Percentiles rank a stretch among this genome's conserved stretches.
Evolutionary conservation across 805 yeast species (phyloP).

Genomic region (Candida endomychidarum): DNA sequence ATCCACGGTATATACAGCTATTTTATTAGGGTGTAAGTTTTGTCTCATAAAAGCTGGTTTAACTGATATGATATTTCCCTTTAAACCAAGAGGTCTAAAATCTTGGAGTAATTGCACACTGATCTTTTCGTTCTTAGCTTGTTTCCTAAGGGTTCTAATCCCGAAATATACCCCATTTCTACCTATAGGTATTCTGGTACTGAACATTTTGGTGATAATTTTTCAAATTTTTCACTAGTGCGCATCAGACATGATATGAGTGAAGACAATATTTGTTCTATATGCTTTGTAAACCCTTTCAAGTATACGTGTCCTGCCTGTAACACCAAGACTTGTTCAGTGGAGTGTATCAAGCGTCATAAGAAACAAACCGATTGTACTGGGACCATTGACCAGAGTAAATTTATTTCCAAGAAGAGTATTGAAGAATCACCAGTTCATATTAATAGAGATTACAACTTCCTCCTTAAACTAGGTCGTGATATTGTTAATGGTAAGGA

Average conservation of each 20-base stretch:
- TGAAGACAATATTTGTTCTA: conserved; percentile 23
- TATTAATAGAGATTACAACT: conserved; percentile 83
- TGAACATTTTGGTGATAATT: conserved; percentile 1
- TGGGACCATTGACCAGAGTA: conserved; percentile 63
- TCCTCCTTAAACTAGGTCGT: conserved; percentile 60
- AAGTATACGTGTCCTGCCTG: conserved; percentile 88
- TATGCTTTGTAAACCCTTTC: conserved; percentile 36
- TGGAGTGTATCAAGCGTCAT: conserved; percentile 70
- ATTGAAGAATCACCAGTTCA: conserved; percentile 42
- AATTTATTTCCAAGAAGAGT: conserved; percentile 50
- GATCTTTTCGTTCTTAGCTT: conserved; percentile 3
- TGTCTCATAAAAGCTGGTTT: conserved; percentile 83
- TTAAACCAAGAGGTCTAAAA: conserved; percentile 59
- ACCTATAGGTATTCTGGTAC: background rate
- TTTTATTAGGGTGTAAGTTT: conserved; percentile 64
- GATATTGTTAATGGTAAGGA: conserved; percentile 55
- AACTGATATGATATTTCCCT: conserved; percentile 74
- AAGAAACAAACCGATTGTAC: conserved; percentile 61
- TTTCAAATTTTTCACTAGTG: conserved; percentile 7
- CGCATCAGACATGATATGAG: conserved; percentile 5
- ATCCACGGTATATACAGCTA: conserved; percentile 64
- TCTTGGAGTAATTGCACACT: conserved; percentile 75
- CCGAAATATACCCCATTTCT: background rate
- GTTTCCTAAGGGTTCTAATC: background rate
- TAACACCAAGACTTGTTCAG: conserved; percentile 60